Evolutionary conservation across 139 green algal species (phyloP), one percentile per base, ranked within the genome.

Genomic region (Picochlorum sp.): DNA sequence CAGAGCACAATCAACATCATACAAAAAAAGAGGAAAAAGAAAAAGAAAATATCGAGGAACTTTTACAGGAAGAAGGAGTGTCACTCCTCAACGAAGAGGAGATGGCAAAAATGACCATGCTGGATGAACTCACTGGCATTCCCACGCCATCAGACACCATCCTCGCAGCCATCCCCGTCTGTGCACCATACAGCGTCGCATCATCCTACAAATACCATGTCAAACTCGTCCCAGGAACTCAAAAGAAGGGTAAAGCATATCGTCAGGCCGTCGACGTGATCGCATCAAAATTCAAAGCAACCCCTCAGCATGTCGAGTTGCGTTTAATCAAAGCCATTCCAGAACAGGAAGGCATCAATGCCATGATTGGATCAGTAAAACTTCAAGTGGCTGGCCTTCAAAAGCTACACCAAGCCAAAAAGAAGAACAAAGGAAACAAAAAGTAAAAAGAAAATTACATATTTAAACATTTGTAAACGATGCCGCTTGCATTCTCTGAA

Each of bases 241-340:
- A 88, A 45, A 95, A 93, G 75, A 97, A 96, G 74, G 92, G 92
- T 69, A 95, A 93, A 71, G 90, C 89, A 3, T 82, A 69, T 3
- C 80, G 81, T 3, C 64, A 81, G 71, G 74, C 82, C 16, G 24
- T 85, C 34, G 89, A 96, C 63, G 62, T 96, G 62, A 66, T 98
- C 50, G 62, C 57, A 10, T 62, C 75, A 13, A 23, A 69, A 45
- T 15, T 46, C 64, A 2, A 84, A 85, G 4, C 59, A 74, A 24
- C 65, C 30, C 10, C 32, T 38, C 14, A 20, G 6, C 47, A 18
- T 3, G 47, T 72, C 1, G 80, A 89, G 69, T 26, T 58, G 49
- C 72, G 90, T 28, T 73, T 95, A 24, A 74, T 96, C 57, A 58
- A 77, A 21, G 72, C 77, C 0, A 68, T 89, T n/a, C 80, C 87